Percentiles rank a stretch among this genome's conserved stretches.
Conservation (phyloP, 1,284 basidiomycete genomes). For the Tausonia pullulans region DNA sequence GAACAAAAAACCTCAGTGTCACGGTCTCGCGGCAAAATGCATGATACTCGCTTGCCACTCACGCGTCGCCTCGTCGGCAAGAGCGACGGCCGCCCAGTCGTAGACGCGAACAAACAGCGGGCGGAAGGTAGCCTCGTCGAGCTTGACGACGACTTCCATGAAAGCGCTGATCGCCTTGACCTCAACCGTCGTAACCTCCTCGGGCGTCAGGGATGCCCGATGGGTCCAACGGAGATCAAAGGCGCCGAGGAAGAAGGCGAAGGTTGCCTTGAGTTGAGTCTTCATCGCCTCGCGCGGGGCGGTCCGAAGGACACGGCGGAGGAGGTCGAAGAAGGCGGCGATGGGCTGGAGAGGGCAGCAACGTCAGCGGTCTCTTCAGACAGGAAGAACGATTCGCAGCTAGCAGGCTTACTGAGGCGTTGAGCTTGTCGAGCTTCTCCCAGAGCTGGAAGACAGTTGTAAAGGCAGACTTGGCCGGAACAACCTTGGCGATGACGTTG, state of each 20-base stretch:
- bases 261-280: constrained; percentile 58
- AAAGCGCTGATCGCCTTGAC: constrained; percentile 53
- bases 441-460: constrained; percentile 45
- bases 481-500: constrained; percentile 54
- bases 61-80: constrained; percentile 43
- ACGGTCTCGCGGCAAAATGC: neutral
- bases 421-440: constrained; percentile 25
- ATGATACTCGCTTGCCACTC: constrained; percentile 21
- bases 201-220: constrained; percentile 26
- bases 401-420: no score
- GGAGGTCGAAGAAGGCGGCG: constrained; percentile 50
- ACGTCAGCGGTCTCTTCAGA: neutral
- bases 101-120: constrained; percentile 84
- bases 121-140: constrained; percentile 86
- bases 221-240: constrained; percentile 51
- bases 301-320: constrained; percentile 53
- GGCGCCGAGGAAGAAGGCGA: constrained; percentile 70
- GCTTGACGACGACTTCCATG: constrained; percentile 77
- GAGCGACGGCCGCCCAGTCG: constrained; percentile 80
- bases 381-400: neutral
- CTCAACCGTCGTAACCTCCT: constrained; percentile 35
- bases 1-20: neutral
- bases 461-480: constrained; percentile 55
- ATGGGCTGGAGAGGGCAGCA: constrained; percentile 18
- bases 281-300: constrained; percentile 55